Evolutionary conservation across 2,329 filamentous ascomycete genomes (phyloP).

Genomic region (Colletotrichum echinochloae): DNA sequence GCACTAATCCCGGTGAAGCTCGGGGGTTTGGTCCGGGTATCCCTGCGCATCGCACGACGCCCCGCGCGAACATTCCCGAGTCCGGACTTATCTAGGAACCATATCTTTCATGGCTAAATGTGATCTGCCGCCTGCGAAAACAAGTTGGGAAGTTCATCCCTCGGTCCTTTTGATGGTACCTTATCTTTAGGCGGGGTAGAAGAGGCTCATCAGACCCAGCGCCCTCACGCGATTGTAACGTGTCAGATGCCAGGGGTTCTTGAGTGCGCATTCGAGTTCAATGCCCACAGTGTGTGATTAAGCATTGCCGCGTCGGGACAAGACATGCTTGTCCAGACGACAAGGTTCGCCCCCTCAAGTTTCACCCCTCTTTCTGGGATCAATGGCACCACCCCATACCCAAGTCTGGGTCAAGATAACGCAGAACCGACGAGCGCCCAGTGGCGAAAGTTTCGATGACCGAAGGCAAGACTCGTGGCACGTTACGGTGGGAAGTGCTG

Average conservation of each 20-base stretch:
- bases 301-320: conserved; percentile 39
- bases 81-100: conserved; percentile 29
- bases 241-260: conserved; percentile 22
- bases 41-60: conserved; percentile 15
- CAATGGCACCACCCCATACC: conserved; percentile 15
- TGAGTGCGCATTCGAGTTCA: conserved; percentile 11
- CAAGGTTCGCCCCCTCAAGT: background rate
- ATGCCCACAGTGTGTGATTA: conserved; percentile 12
- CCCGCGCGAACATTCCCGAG: conserved; percentile 28
- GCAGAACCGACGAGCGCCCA: background rate
- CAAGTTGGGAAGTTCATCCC: conserved; percentile 1
- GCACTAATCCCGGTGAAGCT: conserved; percentile 20
- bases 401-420: conserved; percentile 22
- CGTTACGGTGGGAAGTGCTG: conserved; percentile 27
- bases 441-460: conserved; percentile 32
- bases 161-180: background rate
- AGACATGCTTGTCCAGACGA: conserved; percentile 31
- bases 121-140: background rate
- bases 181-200: conserved; percentile 32
- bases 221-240: conserved; percentile 28
- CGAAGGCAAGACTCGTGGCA: conserved; percentile 2
- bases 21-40: background rate
- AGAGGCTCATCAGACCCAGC: background rate
- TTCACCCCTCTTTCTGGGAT: conserved; percentile 24
- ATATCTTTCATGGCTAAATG: conserved; percentile 3